Conservation (phyloP, 768 basidiomycete genomes). For the Mycena sanguinolenta region DNA sequence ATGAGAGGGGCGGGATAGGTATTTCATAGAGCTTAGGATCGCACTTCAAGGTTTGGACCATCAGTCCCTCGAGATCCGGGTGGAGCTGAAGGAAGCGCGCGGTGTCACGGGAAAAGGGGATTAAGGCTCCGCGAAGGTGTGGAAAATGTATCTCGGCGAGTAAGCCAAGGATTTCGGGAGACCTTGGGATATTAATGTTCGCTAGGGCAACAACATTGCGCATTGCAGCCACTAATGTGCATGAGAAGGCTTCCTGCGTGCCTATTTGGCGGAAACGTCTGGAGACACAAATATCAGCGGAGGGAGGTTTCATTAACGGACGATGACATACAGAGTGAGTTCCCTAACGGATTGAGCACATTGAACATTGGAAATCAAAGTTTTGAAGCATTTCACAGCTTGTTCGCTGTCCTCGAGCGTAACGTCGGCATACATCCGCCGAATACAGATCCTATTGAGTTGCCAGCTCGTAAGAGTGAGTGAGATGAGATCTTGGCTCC, state of each 20-base stretch:
- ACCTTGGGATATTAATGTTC: slow-evolving; percentile 2
- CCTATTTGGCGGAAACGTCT: slow-evolving; percentile 5
- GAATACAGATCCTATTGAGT: slow-evolving; percentile 4
- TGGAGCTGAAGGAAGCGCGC: slow-evolving; percentile 5
- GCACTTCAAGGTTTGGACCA: neutral
- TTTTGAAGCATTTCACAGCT: neutral
- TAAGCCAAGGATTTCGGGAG: slow-evolving; percentile 6
- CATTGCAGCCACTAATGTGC: slow-evolving; percentile 1
- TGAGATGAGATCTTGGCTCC: slow-evolving; percentile 2
- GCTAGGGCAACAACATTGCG: neutral
- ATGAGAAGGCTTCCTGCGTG: slow-evolving; percentile 1
- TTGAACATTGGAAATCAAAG: neutral
- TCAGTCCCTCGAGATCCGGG: neutral
- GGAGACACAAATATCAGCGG: slow-evolving; percentile 2
- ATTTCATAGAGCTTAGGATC: neutral
- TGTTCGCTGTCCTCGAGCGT: slow-evolving; percentile 1
- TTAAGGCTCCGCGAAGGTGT: slow-evolving; percentile 2
- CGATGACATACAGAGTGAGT: neutral
- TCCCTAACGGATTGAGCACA: slow-evolving; percentile 1
- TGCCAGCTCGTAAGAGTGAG: slow-evolving; percentile 2
- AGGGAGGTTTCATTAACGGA: neutral
- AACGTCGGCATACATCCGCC: neutral
- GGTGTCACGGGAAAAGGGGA: slow-evolving; percentile 2
- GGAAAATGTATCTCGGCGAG: slow-evolving; percentile 6
- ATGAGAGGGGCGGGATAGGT: slow-evolving; percentile 3